Evolutionary conservation across 2,329 filamentous ascomycete genomes (phyloP).

Genomic region (Alternaria incomplexa): DNA sequence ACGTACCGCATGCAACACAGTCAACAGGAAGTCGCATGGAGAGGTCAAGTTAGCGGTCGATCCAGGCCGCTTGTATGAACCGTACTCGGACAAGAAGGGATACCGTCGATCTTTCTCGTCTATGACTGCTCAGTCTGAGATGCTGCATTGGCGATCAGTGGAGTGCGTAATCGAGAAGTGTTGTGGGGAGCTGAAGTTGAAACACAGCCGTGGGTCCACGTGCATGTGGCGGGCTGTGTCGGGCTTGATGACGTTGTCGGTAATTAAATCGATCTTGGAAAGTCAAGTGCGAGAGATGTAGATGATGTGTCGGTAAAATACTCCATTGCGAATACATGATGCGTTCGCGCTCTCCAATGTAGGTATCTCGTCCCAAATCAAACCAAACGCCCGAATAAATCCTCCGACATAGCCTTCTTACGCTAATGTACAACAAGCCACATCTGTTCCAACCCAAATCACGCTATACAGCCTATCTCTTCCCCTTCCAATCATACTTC

Average conservation of each 20-base stretch:
- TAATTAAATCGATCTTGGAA: neutral
- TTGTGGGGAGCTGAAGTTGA: neutral
- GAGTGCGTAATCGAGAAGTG: neutral
- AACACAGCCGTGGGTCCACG: neutral
- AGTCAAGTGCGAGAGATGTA: neutral
- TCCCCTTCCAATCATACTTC: slow-evolving; percentile 43
- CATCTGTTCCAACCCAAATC: neutral
- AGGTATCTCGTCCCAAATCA: slow-evolving; percentile 3
- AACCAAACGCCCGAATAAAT: neutral
- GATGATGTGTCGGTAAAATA: neutral
- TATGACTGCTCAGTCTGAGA: neutral
- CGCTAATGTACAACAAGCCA: neutral
- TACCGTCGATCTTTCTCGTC: neutral
- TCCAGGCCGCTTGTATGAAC: neutral
- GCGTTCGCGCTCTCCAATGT: neutral
- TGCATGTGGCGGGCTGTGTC: neutral
- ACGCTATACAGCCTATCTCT: neutral
- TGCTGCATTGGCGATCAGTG: neutral
- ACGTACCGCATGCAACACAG: neutral
- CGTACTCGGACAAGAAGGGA: neutral
- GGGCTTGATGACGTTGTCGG: neutral
- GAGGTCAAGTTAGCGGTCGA: neutral
- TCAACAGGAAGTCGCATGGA: neutral
- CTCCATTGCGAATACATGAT: neutral
- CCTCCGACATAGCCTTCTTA: neutral